Evolutionary conservation across 108 stramenopile genomes (phyloP).

Genomic region (Stephanodiscus minutulus): DNA sequence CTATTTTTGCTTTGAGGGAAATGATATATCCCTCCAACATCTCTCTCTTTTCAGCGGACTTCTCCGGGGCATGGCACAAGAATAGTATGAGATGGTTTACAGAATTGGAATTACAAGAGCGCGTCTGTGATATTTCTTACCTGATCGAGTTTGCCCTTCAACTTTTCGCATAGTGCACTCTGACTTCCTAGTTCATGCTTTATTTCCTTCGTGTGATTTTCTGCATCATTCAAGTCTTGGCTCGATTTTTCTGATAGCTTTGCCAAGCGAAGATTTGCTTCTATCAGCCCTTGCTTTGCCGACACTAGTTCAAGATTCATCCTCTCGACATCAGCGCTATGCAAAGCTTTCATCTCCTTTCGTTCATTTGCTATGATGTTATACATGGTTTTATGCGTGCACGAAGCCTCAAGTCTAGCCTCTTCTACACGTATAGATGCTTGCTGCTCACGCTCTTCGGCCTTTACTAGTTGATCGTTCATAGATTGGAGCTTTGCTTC

Average conservation of each 20-base stretch:
- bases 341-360: constrained; percentile 13
- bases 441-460: constrained; percentile 35
- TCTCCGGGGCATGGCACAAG: not conserved
- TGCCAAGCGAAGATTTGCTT: constrained; percentile 3
- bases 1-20: constrained; percentile 6
- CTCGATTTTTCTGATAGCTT: constrained; percentile 14
- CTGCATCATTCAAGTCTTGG: not conserved
- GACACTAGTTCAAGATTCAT: constrained; percentile 11
- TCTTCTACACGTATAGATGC: constrained; percentile 11
- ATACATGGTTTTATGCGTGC: constrained; percentile 12
- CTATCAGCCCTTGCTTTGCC: constrained; percentile 6
- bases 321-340: constrained; percentile 24
- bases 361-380: constrained; percentile 12
- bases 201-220: constrained; percentile 2
- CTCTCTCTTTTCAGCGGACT: constrained; percentile 5
- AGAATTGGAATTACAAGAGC: not conserved
- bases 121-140: constrained; percentile 12
- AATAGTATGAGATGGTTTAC: not conserved
- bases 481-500: constrained; percentile 21
- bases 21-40: constrained; percentile 1
- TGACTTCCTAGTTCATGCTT: constrained; percentile 13
- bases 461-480: constrained; percentile 4
- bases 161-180: constrained; percentile 2
- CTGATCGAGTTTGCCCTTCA: constrained; percentile 18
- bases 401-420: constrained; percentile 19